phyloP scores from a whole-genome alignment of 2,329 filamentous ascomycete genomes.

The Ambrosiella beaveri region DNA sequence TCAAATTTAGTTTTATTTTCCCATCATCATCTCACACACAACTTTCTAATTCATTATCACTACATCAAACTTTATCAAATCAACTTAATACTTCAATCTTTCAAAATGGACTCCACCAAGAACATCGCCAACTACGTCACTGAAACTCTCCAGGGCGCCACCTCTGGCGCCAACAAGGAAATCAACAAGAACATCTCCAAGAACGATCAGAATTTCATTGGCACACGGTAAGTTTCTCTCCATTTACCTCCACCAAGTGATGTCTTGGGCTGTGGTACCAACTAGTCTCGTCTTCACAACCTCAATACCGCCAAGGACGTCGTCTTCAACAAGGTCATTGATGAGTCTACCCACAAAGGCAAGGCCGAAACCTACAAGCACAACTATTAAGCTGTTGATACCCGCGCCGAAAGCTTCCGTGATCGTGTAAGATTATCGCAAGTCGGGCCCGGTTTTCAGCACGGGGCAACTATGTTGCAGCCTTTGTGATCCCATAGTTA shows the following conservation, averaged over 20 bases:
- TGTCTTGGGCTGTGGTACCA: slow-evolving; percentile 18
- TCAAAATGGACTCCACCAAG: slow-evolving; percentile 35
- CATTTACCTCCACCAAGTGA: no score
- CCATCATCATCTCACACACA: slow-evolving; percentile 13
- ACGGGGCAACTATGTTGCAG: background rate
- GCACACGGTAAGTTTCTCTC: slow-evolving; percentile 31
- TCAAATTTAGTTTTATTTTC: background rate
- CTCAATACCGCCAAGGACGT: slow-evolving; percentile 31
- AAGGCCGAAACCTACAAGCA: slow-evolving; percentile 28
- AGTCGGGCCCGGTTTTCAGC: background rate
- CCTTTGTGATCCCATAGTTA: background rate
- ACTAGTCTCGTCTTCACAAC: slow-evolving; percentile 17
- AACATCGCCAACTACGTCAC: slow-evolving; percentile 53
- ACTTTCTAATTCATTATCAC: slow-evolving; percentile 13
- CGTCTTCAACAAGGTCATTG: slow-evolving; percentile 30
- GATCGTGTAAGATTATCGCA: background rate
- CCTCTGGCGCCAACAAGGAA: slow-evolving; percentile 45
- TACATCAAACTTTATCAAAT: slow-evolving; percentile 13
- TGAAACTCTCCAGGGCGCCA: slow-evolving; percentile 43
- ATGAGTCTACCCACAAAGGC: slow-evolving; percentile 24
- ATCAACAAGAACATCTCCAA: slow-evolving; percentile 54
- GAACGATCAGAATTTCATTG: slow-evolving; percentile 34
- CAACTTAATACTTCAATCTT: slow-evolving; percentile 16
- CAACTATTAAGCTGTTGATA: slow-evolving; percentile 2
- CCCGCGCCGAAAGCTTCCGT: background rate